Conservation (phyloP, 768 basidiomycete species). For the Collybia sp. region DNA sequence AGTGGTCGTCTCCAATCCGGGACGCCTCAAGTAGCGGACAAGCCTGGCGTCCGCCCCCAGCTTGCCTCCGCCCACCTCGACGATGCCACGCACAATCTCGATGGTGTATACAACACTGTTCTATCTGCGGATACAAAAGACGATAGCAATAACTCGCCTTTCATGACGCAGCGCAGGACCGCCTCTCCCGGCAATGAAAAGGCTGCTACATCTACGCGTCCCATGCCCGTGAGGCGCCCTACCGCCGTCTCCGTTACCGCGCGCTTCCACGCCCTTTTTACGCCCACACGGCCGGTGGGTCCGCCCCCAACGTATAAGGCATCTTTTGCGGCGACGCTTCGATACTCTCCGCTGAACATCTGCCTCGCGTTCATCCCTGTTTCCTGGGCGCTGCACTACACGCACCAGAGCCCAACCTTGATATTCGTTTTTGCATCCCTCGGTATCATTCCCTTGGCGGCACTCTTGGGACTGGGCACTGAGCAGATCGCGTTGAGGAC, state of each 20-base stretch:
- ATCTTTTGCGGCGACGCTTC: conserved; percentile 24
- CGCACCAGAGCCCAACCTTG: conserved; percentile 38
- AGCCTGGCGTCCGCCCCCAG: background rate
- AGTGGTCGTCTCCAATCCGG: conserved; percentile 23
- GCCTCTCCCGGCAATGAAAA: too few species aligned
- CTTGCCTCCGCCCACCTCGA: conserved; percentile 6
- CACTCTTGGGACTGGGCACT: conserved; percentile 45
- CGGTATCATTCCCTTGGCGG: conserved; percentile 47
- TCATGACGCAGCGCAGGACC: too few species aligned
- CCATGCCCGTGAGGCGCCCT: background rate
- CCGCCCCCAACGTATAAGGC: conserved; percentile 29
- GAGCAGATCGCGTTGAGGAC: conserved; percentile 47
- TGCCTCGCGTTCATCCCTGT: conserved; percentile 45
- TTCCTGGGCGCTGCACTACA: conserved; percentile 43
- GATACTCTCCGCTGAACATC: conserved; percentile 36
- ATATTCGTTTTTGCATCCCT: conserved; percentile 45
- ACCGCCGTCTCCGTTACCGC: conserved; percentile 6
- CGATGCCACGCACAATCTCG: conserved; percentile 3
- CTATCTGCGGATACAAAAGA: too few species aligned
- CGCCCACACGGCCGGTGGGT: conserved; percentile 22
- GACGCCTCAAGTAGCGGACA: conserved; percentile 25
- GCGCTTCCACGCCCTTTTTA: conserved; percentile 26
- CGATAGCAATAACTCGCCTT: too few species aligned
- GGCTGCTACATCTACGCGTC: background rate
- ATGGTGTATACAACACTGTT: too few species aligned